These are phyloP conservation scores for Alternaria arborescens DNA, from an alignment of 2,329 filamentous ascomycete genomes.

Conservation along the genomic window DNA sequence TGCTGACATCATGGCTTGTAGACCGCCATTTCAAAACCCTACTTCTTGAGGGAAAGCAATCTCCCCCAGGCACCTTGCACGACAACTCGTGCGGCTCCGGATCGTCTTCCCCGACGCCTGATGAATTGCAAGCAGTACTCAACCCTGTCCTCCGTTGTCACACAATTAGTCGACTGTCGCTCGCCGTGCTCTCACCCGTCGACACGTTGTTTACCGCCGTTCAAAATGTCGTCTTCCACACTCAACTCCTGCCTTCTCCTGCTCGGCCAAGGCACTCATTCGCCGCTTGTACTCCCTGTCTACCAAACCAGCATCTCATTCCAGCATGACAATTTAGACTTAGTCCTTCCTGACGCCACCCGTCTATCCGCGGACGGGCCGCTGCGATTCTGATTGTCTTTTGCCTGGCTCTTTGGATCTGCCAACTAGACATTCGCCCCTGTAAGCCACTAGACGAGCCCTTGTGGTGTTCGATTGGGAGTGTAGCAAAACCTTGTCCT, in stretches of 20 bases:
- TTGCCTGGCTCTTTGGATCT: slow-evolving; percentile 32
- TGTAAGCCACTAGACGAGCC: slow-evolving; percentile 26
- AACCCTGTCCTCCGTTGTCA: slow-evolving; percentile 29
- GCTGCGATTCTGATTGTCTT: slow-evolving; percentile 44
- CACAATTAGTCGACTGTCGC: slow-evolving; percentile 25
- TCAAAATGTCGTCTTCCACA: slow-evolving; percentile 16
- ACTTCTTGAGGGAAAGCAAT: slow-evolving; percentile 20
- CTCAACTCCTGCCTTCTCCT: slow-evolving; percentile 13
- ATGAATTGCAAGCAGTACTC: slow-evolving; percentile 5
- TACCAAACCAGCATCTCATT: slow-evolving; percentile 36
- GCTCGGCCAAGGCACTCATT: slow-evolving; percentile 24
- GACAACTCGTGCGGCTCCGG: slow-evolving; percentile 22
- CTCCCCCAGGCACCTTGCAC: slow-evolving; percentile 18
- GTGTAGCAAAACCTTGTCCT: slow-evolving; percentile 14
- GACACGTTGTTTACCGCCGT: slow-evolving; percentile 41
- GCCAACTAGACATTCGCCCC: slow-evolving; percentile 35
- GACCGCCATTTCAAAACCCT: slow-evolving; percentile 40
- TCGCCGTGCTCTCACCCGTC: slow-evolving; percentile 23
- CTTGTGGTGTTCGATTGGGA: slow-evolving; percentile 4
- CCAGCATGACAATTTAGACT: slow-evolving; percentile 32
- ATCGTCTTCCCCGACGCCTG: slow-evolving; percentile 27
- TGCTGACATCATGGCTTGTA: slow-evolving; percentile 25
- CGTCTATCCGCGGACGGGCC: slow-evolving; percentile 50
- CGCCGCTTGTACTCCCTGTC: slow-evolving; percentile 30
- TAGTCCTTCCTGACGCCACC: slow-evolving; percentile 36